Base-by-base conservation (phyloP, 1,284 basidiomycete genomes). In the Hypsizygus ulmarius region DNA sequence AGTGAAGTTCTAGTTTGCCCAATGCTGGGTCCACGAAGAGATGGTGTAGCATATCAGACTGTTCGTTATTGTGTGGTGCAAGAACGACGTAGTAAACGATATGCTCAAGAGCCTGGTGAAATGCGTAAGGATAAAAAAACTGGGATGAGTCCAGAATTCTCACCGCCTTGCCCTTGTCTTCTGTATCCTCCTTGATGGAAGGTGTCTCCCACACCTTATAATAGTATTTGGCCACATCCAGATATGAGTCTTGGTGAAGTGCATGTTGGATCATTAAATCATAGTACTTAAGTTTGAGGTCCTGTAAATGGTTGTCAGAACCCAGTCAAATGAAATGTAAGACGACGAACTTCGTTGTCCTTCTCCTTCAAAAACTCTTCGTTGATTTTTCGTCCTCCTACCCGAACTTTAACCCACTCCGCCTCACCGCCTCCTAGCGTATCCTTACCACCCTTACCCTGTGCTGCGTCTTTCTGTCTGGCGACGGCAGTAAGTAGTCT, bases 171-270 rank as follows among this genome's bases (percentile, higher is more conserved):
- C 87, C 90, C 58, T 90, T 87, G 53, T 72, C 80, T 25, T 73
- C 78, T 32, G 78, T 78, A 55, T 95, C 93, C 33, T 82, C 82
- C 69, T 93, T 93, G 66, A 98, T 86, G 45, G 86, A 83, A 9
- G 93, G 90, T 5, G 95, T 98, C 62, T 97, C 93, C 88, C 93
- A 97, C 35, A 99, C 88, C 64, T 93, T 94, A 69, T 97, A 81
- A 66, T 96, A 97, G 63, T 95, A 88, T 67, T 94, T 96, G 51
- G 94, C 95, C 3, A 90, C 92, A 61, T 98, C 95, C 30, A 99
- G 79, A 64, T 97, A 97, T 44, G 86, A 82, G 54, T 81, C 82
- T 55, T 88, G 81, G 57, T 92, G 86, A 14, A 98, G 75, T 10
- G 93, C 91, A 57, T 93, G 89, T 68, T 93, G 87, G 47, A 99